A percentile compares a stretch with the other conserved stretches of the same genome.
Evolutionary conservation across 768 basidiomycete genomes (phyloP).

Genomic region (Mycena metata): DNA sequence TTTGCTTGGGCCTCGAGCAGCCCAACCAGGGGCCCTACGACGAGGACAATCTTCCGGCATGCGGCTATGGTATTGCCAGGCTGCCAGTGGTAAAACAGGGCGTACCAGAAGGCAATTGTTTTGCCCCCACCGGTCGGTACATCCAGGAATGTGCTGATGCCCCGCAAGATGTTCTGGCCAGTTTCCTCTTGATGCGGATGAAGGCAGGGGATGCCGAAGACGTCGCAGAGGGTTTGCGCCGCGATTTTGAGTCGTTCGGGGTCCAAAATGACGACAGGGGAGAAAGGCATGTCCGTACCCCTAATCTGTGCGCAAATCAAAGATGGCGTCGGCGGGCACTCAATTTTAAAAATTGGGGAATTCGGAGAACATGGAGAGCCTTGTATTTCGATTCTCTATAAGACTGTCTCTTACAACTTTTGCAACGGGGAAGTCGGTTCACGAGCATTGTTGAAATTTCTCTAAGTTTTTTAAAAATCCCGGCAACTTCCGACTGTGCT

Average conservation of each 20-base stretch:
- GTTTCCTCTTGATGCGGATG: conserved; percentile 11
- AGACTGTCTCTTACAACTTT: too few relatives aligned
- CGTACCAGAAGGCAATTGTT: conserved; percentile 37
- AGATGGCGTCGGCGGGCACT: too few relatives aligned
- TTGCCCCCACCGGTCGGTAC: conserved; percentile 37
- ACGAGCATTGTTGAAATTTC: background rate
- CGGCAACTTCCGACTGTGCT: background rate
- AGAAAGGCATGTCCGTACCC: too few relatives aligned
- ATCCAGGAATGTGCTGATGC: conserved; percentile 24
- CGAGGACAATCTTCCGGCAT: conserved; percentile 34
- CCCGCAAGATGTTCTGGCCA: conserved; percentile 22
- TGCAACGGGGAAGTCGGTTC: too few relatives aligned
- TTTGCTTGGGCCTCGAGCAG: conserved; percentile 29
- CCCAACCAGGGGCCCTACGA: conserved; percentile 30
- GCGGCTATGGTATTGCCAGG: conserved; percentile 12
- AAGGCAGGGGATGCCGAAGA: too few relatives aligned
- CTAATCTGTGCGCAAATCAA: too few relatives aligned
- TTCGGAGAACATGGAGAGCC: too few relatives aligned
- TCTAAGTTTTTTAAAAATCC: background rate
- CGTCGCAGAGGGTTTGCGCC: too few relatives aligned
- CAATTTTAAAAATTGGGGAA: too few relatives aligned
- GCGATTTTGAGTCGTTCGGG: too few relatives aligned
- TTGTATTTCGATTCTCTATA: too few relatives aligned
- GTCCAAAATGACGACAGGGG: too few relatives aligned
- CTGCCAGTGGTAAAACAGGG: conserved; percentile 37